A percentile compares a stretch with the other conserved stretches of the same genome.
Evolutionary conservation across 345 rosid genomes (phyloP).

Genomic region (Laguncularia racemosa): DNA sequence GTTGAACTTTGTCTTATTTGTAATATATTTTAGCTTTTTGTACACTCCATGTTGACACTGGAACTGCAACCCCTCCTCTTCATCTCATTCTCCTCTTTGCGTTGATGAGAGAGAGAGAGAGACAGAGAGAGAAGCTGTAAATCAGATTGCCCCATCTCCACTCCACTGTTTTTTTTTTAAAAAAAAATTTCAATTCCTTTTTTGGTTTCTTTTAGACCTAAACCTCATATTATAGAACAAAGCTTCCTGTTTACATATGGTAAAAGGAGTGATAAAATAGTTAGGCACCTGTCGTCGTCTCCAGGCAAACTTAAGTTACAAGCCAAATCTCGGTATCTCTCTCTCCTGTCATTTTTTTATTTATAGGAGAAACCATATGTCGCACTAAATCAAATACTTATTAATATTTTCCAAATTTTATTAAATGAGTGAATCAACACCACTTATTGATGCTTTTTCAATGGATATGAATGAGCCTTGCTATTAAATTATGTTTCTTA

Average conservation of each 20-base stretch:
- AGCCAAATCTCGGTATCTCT: no score
- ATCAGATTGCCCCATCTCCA: slow-evolving; percentile 4
- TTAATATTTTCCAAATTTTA: no score
- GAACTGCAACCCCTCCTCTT: background rate
- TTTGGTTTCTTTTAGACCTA: slow-evolving; percentile 4
- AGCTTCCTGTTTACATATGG: background rate
- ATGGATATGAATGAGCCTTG: no score
- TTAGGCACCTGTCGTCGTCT: no score
- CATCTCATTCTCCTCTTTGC: no score
- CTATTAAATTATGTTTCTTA: no score
- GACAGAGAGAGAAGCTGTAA: background rate
- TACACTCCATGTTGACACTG: background rate
- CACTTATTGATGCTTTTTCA: no score
- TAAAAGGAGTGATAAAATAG: background rate
- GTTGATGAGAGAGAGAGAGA: background rate
- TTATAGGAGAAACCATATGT: no score
- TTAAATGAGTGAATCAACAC: no score
- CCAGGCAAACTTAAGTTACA: no score
- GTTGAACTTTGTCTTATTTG: background rate
- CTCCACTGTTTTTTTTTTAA: background rate
- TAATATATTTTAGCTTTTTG: background rate
- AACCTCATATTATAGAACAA: background rate
- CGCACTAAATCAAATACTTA: no score
- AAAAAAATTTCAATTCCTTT: background rate
- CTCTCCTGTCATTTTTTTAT: no score